Evolutionary conservation across 768 basidiomycete genomes (phyloP), one percentile per base, ranked within the genome.

Genomic region (Mrakia blollopis): DNA sequence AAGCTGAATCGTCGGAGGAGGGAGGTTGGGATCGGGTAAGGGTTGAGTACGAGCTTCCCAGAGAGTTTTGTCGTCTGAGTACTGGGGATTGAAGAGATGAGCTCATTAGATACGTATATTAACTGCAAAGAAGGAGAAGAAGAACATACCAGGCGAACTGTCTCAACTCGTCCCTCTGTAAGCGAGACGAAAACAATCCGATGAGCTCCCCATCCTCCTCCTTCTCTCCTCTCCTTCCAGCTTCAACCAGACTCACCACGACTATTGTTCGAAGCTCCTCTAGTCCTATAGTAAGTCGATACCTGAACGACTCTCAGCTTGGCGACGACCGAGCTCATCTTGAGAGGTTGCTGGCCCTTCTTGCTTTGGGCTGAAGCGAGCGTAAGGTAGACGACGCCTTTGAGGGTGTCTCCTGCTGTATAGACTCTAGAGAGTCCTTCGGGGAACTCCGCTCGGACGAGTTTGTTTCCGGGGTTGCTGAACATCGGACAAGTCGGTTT

Each of bases 131-230:
- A 11, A 39, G 11, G 9, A 61, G 57, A 21, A 21, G 30, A n/a
- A 21, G 37, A 25, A 28, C 57, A 7, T 4, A 50, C 70, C 13
- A 50, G 70, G 13, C 44, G 47, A 30, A 71, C 44, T 7, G 44
- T 60, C 72, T 73, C 54, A 8, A 32, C 57, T 41, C 72, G 14
- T 2, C 35, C n/a, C 9, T 73, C 72, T 72, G 71, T 32, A 30
- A 23, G 37, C 57, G 57, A 39, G 21, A 25, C 4, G 8, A 71
- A 28, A 32, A n/a, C n/a, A 14, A 32, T 3, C 10, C 60, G 32
- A 32, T 61, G n/a, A 61, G 32, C 13, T 32, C 14, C n/a, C 60
- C 2, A n/a, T 28, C n/a, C 4, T 50, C 25, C 5, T n/a, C 41
- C 23, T 14, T n/a, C 21, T 9, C n/a, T 23, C 32, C 11, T 35